Conservation (phyloP, 768 basidiomycete species). For the Amanita rimosa region DNA sequence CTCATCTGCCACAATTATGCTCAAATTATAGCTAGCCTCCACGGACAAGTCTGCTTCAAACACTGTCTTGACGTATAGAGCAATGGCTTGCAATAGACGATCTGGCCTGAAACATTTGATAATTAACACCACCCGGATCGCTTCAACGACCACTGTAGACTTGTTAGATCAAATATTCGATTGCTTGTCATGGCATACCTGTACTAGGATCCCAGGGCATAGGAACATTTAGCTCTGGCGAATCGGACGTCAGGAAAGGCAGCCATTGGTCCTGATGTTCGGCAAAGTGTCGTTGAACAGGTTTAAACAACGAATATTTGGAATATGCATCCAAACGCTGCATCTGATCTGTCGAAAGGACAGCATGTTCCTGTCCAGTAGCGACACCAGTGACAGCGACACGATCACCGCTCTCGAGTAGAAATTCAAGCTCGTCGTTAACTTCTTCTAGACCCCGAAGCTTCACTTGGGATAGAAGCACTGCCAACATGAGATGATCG, state of each 20-base stretch:
- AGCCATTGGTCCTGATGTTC: slow-evolving; percentile 61
- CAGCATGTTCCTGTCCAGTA: slow-evolving; percentile 24
- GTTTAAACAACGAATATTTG: slow-evolving; percentile 66
- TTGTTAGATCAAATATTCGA: slow-evolving; percentile 8
- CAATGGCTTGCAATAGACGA: slow-evolving; percentile 75
- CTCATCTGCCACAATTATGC: slow-evolving; percentile 68
- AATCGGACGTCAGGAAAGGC: slow-evolving; percentile 52
- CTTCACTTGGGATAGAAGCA: slow-evolving; percentile 85
- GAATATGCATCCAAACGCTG: slow-evolving; percentile 61
- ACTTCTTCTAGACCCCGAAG: slow-evolving; percentile 72
- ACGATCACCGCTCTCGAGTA: slow-evolving; percentile 81
- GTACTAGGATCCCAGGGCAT: slow-evolving; percentile 68
- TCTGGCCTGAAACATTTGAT: slow-evolving; percentile 92
- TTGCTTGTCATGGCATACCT: slow-evolving; percentile 37
- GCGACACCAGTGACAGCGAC: slow-evolving; percentile 25
- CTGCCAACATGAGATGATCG: slow-evolving; percentile 85
- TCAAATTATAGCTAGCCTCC: slow-evolving; percentile 67
- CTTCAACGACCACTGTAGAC: slow-evolving; percentile 52
- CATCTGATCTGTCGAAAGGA: slow-evolving; percentile 59
- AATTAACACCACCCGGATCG: slow-evolving; percentile 65
- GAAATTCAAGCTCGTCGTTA: slow-evolving; percentile 76
- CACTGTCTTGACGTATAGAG: slow-evolving; percentile 59
- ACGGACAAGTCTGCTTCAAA: slow-evolving; percentile 75
- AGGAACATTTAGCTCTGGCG: slow-evolving; percentile 64
- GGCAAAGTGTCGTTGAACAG: slow-evolving; percentile 51